Evolutionary conservation across 768 basidiomycete species (phyloP).

Genomic region (Russula sp.): DNA sequence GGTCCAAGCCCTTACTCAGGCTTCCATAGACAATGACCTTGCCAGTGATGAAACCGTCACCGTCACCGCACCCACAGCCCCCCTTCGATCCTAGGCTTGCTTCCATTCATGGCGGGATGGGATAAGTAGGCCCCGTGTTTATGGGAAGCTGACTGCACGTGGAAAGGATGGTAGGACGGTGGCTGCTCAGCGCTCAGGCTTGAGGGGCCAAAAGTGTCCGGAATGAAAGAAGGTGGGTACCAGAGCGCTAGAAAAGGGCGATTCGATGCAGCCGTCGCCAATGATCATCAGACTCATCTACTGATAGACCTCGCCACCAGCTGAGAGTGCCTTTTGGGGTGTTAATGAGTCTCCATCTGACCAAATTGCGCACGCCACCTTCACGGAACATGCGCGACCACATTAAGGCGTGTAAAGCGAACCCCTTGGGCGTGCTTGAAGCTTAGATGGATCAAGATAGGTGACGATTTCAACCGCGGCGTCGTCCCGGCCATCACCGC

Average conservation of each 20-base stretch:
- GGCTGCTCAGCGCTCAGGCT: background rate
- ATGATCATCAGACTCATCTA: background rate
- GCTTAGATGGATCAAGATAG: background rate
- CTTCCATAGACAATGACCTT: background rate
- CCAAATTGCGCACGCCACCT: constrained; percentile 2
- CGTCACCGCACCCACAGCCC: background rate
- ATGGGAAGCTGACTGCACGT: background rate
- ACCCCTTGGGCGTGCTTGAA: constrained; percentile 10
- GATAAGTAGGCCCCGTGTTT: background rate
- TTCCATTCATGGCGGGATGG: background rate
- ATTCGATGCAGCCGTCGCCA: background rate
- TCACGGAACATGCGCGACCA: constrained; percentile 18
- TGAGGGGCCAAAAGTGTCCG: background rate
- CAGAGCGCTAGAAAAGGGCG: background rate
- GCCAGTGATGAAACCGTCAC: background rate
- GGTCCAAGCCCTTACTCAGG: background rate
- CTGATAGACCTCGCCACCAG: background rate
- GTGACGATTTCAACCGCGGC: too few species aligned
- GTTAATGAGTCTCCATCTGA: background rate
- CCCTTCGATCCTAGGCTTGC: background rate
- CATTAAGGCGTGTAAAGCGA: constrained; percentile 10
- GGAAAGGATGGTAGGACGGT: background rate
- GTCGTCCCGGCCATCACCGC: too few species aligned
- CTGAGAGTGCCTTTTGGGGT: background rate
- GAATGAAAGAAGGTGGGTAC: constrained; percentile 6